Percentiles rank a stretch among this genome's conserved stretches.
phyloP scores from a whole-genome alignment of 2,329 filamentous ascomycete genomes.

The Amauroascus verrucosus region DNA sequence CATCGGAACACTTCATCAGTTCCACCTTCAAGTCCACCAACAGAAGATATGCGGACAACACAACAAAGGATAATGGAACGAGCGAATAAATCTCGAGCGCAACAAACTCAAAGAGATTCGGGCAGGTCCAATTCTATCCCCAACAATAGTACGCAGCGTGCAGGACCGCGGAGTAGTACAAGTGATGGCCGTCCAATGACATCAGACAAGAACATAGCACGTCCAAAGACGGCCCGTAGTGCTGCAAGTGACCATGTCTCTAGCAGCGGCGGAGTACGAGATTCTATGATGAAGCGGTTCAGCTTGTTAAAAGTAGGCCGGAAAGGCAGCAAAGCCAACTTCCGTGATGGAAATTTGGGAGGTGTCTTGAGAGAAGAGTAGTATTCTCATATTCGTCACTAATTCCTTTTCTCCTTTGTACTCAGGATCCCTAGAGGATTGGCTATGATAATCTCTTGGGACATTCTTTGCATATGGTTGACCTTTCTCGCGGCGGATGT shows the following conservation, averaged over 20 bases:
- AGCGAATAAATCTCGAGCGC: conserved; percentile 12
- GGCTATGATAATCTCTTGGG: neutral
- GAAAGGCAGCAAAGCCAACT: conserved; percentile 52
- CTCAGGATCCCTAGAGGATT: too few species aligned
- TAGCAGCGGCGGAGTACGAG: conserved; percentile 33
- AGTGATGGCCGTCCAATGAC: conserved; percentile 9
- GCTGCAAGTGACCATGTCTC: neutral
- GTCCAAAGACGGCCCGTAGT: conserved; percentile 8
- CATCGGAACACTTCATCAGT: conserved; percentile 12
- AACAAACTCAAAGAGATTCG: neutral
- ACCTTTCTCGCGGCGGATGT: neutral
- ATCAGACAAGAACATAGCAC: conserved; percentile 5
- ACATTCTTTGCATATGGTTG: neutral
- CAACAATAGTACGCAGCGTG: neutral
- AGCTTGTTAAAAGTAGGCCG: conserved; percentile 67
- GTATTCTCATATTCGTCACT: neutral
- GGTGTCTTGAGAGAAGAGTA: conserved; percentile 31
- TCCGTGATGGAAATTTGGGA: conserved; percentile 22
- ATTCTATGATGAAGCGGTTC: conserved; percentile 64
- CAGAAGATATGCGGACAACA: conserved; percentile 18
- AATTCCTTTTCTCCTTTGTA: neutral
- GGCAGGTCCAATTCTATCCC: conserved; percentile 3
- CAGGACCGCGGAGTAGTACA: neutral
- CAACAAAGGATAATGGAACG: conserved; percentile 18
- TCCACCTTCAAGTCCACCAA: conserved; percentile 12